Base-by-base conservation (phyloP, 2,329 filamentous ascomycete genomes). In the Aspergillus nomiae region DNA sequence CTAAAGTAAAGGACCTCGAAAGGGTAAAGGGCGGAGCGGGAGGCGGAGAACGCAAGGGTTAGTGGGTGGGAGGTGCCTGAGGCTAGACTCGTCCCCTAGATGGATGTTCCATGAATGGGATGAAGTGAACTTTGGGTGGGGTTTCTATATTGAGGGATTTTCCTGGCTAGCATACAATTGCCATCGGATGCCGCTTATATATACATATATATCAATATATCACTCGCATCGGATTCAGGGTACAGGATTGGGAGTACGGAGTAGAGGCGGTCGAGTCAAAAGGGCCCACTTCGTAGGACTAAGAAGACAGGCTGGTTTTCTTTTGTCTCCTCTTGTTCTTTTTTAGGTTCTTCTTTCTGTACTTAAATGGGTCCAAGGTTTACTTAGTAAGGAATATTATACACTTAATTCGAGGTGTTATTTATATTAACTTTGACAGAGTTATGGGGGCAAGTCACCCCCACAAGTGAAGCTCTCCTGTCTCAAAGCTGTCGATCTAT, bases 21-120 rank as follows among this genome's bases (percentile, higher is more conserved):
- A 36, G 28, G 51, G 51, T 54, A 54, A 54, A 26, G 32, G n/a
- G 51, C 51, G 51, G 51, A 54, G 51, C 51, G 51, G 51, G 51
- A 54, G 19, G 51, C 51, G 51, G 51, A 54, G 51, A 54, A 54
- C 51, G 3, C 4, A 11, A 36, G 51, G 51, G 16, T 54, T 54
- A 54, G 51, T 54, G 51, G 3, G 30, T 54, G 26, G 34, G 19
- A 38, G 48, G 45, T 59, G 57, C 57, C 57, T 59, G 57, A 59
- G 57, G 57, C 57, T 59, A 43, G 57, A 30, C 46, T 50, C 38
- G 16, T n/a, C 30, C 19, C 56, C 55, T 26, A 10, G 46, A n/a
- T 41, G 38, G n/a, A 19, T 8, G 38, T n/a, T 41, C 14, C 14
- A 38, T 38, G 34, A 38, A 38, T 16, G 5, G 34, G 14, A 38